Base-by-base conservation (phyloP, 2,329 filamentous ascomycete genomes). In the Chalara sp. region DNA sequence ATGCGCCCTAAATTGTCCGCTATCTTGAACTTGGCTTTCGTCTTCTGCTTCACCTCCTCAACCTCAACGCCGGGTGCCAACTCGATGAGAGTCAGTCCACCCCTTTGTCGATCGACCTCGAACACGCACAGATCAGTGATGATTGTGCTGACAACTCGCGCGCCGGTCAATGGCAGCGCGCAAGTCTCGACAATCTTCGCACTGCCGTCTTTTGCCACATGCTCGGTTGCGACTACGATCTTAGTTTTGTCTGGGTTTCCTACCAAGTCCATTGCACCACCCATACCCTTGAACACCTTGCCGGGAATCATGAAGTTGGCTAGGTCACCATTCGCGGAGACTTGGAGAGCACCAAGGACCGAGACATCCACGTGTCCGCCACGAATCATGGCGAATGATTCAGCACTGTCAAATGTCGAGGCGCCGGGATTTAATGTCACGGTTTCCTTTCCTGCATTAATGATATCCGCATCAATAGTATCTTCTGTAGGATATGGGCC, bases 221-320 rank as follows among this genome's bases (percentile, higher is more conserved):
- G 83, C 61, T 84, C 83, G 2, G 83, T 87, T 1, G 82, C 78
- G 3, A 86, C 82, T 5, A 87, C 81, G 58, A 87, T 84, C 72
- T 85, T 87, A 59, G 83, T 87, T 60, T 76, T 74, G 58, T 84
- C 80, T 0, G 83, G 84, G 67, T 86, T 86, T 41, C 80, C 83
- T 10, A 87, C 81, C 8, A 87, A 70, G 62, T 87, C 84, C 83
- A 87, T 87, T 28, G 83, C 83, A 33, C 83, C 84, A 53, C 88
- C 88, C 83, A 93, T 92, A 29, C 88, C 88, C 75, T 93, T 93
- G 69, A 89, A 51, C 13, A 82, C 81, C 69, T 92, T 92, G 30
- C 88, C 89, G 0, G 88, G 88, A 57, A 93, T 86, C 84, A 93
- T 92, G 74, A 89, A 93, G 69, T 92, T 92, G 43, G 88, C 89